Evolutionary conservation across 768 basidiomycete genomes (phyloP).

Genomic region (Rhodosporidiobolus odoratus): DNA sequence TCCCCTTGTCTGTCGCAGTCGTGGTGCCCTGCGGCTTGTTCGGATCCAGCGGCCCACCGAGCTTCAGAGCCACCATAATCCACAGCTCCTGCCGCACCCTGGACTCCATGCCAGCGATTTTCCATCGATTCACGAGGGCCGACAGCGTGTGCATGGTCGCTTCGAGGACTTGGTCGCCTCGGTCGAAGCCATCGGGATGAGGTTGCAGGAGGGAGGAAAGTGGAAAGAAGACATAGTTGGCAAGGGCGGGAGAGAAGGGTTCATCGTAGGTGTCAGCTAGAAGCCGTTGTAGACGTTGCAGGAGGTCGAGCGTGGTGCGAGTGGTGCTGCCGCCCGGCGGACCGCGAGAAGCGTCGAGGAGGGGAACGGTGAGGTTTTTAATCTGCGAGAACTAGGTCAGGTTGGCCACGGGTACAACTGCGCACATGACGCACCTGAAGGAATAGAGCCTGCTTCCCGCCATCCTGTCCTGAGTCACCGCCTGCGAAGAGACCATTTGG

Average conservation of each 20-base stretch:
- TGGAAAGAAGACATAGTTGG: constrained; percentile 83
- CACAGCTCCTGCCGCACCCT: constrained; percentile 61
- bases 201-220: constrained; percentile 74
- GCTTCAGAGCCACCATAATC: constrained; percentile 62
- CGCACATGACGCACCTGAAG: background rate
- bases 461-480: background rate
- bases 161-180: constrained; percentile 63
- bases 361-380: constrained; percentile 72
- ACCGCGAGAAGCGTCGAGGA: constrained; percentile 59
- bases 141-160: constrained; percentile 49
- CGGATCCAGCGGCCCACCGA: constrained; percentile 57
- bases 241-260: constrained; percentile 57
- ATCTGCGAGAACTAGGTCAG: constrained; percentile 45
- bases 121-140: constrained; percentile 62
- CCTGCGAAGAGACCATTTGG: background rate
- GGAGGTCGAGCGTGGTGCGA: constrained; percentile 52
- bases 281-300: constrained; percentile 57
- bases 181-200: constrained; percentile 65
- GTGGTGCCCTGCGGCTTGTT: constrained; percentile 12
- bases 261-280: constrained; percentile 49
- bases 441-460: constrained; percentile 14
- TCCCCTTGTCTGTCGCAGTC: constrained; percentile 54
- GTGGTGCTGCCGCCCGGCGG: constrained; percentile 58
- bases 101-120: constrained; percentile 27
- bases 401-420: background rate